Conservation (phyloP, 2,329 filamentous ascomycete species). For the Ophiostoma novo-ulmi region DNA sequence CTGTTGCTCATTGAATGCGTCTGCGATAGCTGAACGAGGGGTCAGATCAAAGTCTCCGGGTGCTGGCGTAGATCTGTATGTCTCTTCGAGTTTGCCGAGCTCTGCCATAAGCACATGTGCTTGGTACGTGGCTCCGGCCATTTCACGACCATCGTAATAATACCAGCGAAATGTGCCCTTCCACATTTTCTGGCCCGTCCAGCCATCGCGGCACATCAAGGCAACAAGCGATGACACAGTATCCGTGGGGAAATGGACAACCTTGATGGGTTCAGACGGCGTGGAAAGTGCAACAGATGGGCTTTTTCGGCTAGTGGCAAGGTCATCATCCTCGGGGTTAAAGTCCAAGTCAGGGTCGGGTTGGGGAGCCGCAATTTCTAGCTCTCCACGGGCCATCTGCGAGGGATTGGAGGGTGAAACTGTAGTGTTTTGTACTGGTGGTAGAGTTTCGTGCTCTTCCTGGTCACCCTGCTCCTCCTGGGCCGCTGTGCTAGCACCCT, state of each 20-base stretch:
- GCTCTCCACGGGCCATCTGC: too few species aligned
- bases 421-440: too few species aligned
- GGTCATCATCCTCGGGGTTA: background rate
- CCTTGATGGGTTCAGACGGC: background rate
- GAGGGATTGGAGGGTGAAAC: too few species aligned
- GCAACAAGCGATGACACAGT: background rate
- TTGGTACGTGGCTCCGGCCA: background rate
- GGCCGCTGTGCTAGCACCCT: background rate
- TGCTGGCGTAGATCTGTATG: background rate
- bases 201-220: conserved; percentile 25
- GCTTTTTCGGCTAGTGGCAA: background rate
- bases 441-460: too few species aligned
- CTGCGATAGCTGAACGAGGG: too few species aligned
- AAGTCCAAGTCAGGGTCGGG: background rate
- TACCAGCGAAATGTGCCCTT: conserved; percentile 18
- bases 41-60: background rate
- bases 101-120: background rate
- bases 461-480: too few species aligned
- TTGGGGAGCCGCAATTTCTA: too few species aligned
- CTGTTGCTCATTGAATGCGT: background rate
- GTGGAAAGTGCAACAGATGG: background rate
- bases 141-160: background rate
- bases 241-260: background rate
- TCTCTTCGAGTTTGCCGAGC: background rate
- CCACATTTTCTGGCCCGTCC: conserved; percentile 25